Conservation (phyloP, 2,329 filamentous ascomycete species). For the Monilinia fructicola region DNA sequence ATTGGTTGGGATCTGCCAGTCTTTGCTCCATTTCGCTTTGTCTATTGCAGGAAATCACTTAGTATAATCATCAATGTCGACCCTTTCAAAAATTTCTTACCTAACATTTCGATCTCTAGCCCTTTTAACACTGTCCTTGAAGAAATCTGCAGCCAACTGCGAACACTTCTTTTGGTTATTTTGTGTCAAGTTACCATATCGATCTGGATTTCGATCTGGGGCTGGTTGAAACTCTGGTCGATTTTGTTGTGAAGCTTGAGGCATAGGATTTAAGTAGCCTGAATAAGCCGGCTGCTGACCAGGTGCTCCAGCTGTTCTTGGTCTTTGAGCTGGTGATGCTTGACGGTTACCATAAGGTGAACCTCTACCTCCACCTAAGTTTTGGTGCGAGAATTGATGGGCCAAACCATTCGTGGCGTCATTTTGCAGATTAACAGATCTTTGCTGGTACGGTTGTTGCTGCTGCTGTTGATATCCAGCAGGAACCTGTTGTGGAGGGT, state of each 20-base stretch:
- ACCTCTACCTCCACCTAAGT: conserved; percentile 72
- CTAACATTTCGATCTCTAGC: conserved; percentile 93
- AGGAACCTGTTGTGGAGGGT: conserved; percentile 53
- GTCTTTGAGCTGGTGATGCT: conserved; percentile 69
- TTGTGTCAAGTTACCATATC: conserved; percentile 63
- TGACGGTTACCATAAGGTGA: conserved; percentile 68
- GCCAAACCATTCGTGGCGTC: conserved; percentile 89
- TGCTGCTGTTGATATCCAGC: conserved; percentile 48
- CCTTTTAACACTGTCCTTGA: conserved; percentile 97
- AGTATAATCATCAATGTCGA: conserved; percentile 8
- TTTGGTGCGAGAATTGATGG: conserved; percentile 96
- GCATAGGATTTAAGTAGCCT: conserved; percentile 67
- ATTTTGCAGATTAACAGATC: conserved; percentile 59
- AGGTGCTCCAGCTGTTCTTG: conserved; percentile 75
- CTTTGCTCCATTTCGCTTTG: conserved; percentile 90
- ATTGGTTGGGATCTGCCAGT: conserved; percentile 72
- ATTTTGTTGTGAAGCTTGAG: conserved; percentile 53
- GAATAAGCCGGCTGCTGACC: conserved; percentile 61
- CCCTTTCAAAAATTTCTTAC: conserved; percentile 49
- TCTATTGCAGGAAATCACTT: conserved; percentile 48
- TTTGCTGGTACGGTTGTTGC: conserved; percentile 48
- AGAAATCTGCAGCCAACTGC: conserved; percentile 81
- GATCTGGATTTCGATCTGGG: conserved; percentile 84
- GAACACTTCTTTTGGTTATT: conserved; percentile 71
- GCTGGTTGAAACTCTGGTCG: conserved; percentile 74